phyloP scores from a whole-genome alignment of 805 yeast species.

The Candida schatavii region DNA sequence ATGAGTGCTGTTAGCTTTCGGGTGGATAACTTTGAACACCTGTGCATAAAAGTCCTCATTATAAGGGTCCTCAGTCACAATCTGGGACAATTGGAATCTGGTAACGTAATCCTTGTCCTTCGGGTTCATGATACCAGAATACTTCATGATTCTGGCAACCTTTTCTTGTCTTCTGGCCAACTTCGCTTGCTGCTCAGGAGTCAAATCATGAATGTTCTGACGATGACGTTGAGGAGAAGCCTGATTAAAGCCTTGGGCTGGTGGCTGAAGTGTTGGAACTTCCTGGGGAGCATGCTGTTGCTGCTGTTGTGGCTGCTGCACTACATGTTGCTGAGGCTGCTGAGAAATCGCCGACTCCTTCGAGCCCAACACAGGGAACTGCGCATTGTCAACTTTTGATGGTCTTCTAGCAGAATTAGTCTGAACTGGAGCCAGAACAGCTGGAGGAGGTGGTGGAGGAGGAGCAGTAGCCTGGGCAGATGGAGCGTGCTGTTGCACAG shows the following conservation, averaged over 20 bases:
- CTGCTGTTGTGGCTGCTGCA: slow-evolving; percentile 16
- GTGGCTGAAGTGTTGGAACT: not conserved
- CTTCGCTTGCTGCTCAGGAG: slow-evolving; percentile 72
- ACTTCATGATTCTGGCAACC: slow-evolving; percentile 70
- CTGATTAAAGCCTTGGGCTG: slow-evolving; percentile 9
- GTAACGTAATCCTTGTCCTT: slow-evolving; percentile 95
- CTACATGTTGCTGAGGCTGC: slow-evolving; percentile 13
- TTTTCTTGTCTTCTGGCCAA: slow-evolving; percentile 68
- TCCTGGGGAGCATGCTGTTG: slow-evolving; percentile 8
- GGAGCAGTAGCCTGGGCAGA: no score
- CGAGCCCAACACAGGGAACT: slow-evolving; percentile 55
- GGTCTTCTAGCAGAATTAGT: slow-evolving; percentile 9
- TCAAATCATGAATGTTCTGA: slow-evolving; percentile 37
- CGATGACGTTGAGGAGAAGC: slow-evolving; percentile 22
- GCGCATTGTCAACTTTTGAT: slow-evolving; percentile 36
- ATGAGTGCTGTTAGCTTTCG: slow-evolving; percentile 45
- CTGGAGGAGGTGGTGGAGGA: slow-evolving; percentile 7
- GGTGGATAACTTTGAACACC: slow-evolving; percentile 66
- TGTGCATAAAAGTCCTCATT: slow-evolving; percentile 96
- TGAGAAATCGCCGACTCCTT: slow-evolving; percentile 19
- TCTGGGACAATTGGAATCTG: slow-evolving; percentile 89
- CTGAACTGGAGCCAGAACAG: slow-evolving; percentile 8
- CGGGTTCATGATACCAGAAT: slow-evolving; percentile 94
- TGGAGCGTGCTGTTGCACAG: slow-evolving; percentile 8
- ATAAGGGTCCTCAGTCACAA: slow-evolving; percentile 95